phyloP scores from a whole-genome alignment of 129 eudicot genomes.

The Pseudognaphalium luteoalbum region DNA sequence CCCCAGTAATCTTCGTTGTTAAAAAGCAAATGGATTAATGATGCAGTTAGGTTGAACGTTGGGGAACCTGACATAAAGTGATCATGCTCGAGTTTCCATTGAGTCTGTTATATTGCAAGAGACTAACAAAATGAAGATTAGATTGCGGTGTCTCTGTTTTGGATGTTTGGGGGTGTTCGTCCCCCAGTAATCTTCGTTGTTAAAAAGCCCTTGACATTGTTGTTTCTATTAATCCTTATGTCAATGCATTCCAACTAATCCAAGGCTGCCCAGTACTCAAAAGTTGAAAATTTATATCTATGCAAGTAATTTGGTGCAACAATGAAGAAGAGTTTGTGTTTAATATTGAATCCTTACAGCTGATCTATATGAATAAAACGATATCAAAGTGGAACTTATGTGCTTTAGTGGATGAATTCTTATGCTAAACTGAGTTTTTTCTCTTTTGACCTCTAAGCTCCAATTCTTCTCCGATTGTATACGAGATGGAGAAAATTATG shows the following conservation, averaged over 20 bases:
- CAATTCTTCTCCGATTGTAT: constrained; percentile 29
- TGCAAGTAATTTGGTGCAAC: not conserved
- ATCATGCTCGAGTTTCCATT: not conserved
- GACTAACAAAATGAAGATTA: not conserved
- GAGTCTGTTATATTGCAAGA: constrained; percentile 15
- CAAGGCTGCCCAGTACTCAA: constrained; percentile 15
- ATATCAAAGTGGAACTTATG: too few relatives aligned
- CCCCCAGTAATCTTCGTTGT: not conserved
- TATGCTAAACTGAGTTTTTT: too few relatives aligned
- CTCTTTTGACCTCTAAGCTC: constrained; percentile 21
- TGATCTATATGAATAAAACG: too few relatives aligned
- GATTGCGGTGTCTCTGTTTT: not conserved
- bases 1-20: not conserved
- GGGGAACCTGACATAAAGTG: too few relatives aligned
- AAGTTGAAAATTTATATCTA: constrained; percentile 11
- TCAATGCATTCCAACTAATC: not conserved
- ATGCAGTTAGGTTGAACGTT: too few relatives aligned
- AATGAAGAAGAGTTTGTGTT: not conserved
- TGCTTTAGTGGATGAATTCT: too few relatives aligned
- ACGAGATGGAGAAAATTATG: constrained; percentile 49
- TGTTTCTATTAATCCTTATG: too few relatives aligned
- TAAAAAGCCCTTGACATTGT: not conserved
- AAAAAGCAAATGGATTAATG: too few relatives aligned
- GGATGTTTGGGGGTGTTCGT: not conserved
- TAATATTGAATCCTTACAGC: not conserved